Percentiles rank a stretch among this genome's conserved stretches.
Evolutionary conservation across 768 basidiomycete species (phyloP).

Genomic region (Lactarius vividus): DNA sequence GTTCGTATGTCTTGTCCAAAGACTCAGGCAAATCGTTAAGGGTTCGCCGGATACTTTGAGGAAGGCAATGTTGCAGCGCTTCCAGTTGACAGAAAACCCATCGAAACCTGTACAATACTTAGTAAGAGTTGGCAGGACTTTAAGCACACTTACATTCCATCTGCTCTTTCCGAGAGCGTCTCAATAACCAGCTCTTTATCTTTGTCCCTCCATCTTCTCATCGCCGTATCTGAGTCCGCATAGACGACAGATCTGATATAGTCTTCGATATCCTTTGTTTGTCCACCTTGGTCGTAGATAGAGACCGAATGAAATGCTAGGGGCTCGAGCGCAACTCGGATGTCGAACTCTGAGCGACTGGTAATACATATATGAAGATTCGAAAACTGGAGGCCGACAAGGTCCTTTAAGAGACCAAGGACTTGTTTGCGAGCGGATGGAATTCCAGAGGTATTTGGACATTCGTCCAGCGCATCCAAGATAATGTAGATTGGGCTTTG

Average conservation of each 20-base stretch:
- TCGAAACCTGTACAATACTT: too few relatives aligned
- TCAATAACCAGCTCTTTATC: background rate
- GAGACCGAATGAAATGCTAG: background rate
- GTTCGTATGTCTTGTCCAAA: too few relatives aligned
- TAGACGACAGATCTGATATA: too few relatives aligned
- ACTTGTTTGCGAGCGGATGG: slow-evolving; percentile 1
- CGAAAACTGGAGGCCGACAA: background rate
- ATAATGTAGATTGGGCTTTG: background rate
- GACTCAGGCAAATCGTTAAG: too few relatives aligned
- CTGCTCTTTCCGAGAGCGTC: background rate
- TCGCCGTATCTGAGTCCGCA: too few relatives aligned
- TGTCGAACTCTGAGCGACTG: background rate
- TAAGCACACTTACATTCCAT: too few relatives aligned
- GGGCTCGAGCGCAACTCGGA: background rate
- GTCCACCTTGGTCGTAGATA: background rate
- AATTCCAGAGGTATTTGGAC: background rate
- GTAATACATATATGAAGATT: background rate
- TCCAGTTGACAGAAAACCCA: too few relatives aligned
- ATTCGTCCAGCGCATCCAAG: slow-evolving; percentile 2
- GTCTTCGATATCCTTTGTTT: too few relatives aligned
- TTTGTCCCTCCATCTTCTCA: too few relatives aligned
- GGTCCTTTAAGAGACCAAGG: background rate
- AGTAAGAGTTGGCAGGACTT: too few relatives aligned
- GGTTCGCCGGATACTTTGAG: too few relatives aligned
- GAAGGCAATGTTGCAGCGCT: too few relatives aligned